phyloP scores from a whole-genome alignment of 2,329 filamentous ascomycete genomes.

The Alternaria infectoria region DNA sequence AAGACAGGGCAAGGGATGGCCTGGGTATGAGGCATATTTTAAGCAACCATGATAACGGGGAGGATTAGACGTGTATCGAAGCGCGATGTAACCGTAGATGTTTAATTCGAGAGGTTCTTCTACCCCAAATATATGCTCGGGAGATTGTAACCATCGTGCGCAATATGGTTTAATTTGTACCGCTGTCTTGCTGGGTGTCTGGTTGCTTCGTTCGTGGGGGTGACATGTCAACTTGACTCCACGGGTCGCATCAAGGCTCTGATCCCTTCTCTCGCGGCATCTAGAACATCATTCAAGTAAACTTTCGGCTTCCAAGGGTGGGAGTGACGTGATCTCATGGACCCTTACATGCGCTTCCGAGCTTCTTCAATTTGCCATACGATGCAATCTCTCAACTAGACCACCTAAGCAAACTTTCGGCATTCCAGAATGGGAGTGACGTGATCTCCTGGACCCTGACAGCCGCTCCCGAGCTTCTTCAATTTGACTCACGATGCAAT shows the following conservation, averaged over 20 bases:
- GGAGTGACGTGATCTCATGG: neutral
- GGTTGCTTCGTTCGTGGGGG: neutral
- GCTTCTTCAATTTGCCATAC: neutral
- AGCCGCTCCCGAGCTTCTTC: neutral
- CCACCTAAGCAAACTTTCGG: neutral
- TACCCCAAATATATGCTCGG: neutral
- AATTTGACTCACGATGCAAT: neutral
- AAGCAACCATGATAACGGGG: neutral
- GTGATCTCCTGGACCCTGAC: neutral
- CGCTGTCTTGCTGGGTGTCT: neutral
- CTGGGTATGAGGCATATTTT: slow-evolving; percentile 49
- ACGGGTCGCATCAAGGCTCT: neutral
- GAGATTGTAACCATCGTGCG: neutral
- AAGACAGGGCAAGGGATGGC: slow-evolving; percentile 66
- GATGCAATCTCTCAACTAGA: no score
- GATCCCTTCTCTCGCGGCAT: neutral
- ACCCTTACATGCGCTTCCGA: neutral
- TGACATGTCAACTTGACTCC: neutral
- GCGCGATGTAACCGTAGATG: neutral
- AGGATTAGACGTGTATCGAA: neutral
- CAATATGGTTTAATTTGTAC: neutral
- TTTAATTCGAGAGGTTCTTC: neutral
- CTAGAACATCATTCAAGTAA: neutral
- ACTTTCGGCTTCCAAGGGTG: neutral
- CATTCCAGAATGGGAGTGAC: neutral